Evolutionary conservation across 768 basidiomycete genomes (phyloP).

Genomic region (Phylloporus sp.): DNA sequence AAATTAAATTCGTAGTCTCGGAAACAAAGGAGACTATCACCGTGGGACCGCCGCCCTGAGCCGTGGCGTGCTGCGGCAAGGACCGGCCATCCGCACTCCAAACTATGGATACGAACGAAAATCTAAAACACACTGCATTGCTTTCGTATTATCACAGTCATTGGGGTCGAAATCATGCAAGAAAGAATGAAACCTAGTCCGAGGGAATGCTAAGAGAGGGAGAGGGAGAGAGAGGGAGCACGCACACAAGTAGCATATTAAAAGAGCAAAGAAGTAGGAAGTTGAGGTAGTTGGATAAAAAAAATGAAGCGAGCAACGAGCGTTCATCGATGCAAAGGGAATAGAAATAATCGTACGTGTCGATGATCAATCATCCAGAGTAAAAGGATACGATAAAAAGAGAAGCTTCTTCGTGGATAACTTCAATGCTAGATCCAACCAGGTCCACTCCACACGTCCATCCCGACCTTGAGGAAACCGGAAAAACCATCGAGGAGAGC

Average conservation of each 20-base stretch:
- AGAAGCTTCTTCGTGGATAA: slow-evolving; percentile 8
- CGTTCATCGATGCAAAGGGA: slow-evolving; percentile 9
- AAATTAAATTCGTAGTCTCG: no score
- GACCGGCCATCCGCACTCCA: not conserved
- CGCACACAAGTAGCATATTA: not conserved
- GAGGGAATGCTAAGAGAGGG: not conserved
- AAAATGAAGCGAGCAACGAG: slow-evolving; percentile 6
- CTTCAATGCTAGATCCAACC: slow-evolving; percentile 18
- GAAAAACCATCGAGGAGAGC: not conserved
- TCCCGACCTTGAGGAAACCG: slow-evolving; percentile 1
- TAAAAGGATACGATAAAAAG: slow-evolving; percentile 1
- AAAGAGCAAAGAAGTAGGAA: not conserved
- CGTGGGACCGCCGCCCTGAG: not conserved
- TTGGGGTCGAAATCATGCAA: slow-evolving; percentile 1
- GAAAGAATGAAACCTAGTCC: not conserved
- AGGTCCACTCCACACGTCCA: slow-evolving; percentile 18
- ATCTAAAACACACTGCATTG: slow-evolving; percentile 6
- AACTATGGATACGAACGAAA: not conserved
- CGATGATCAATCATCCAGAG: not conserved
- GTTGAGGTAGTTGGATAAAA: not conserved
- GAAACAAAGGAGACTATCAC: not conserved
- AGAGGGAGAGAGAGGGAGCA: not conserved
- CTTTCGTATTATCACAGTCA: slow-evolving; percentile 2
- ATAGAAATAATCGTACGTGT: not conserved
- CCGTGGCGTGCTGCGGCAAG: not conserved